Evolutionary conservation across 768 basidiomycete genomes (phyloP).

Genomic region (Podaxis sp.): DNA sequence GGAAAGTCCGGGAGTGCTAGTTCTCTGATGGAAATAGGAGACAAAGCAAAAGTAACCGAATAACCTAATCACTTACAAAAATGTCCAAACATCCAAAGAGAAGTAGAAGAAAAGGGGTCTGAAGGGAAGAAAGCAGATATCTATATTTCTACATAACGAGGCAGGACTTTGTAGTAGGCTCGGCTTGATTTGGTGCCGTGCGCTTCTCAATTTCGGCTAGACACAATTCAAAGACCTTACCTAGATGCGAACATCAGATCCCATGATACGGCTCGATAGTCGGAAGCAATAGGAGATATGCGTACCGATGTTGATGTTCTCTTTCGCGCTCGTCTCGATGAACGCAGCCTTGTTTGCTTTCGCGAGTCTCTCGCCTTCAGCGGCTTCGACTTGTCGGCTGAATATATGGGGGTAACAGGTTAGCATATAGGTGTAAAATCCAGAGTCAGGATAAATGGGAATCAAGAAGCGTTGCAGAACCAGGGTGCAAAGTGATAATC

Average conservation of each 20-base stretch:
- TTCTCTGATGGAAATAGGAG: neutral
- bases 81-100: neutral
- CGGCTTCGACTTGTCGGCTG: constrained; percentile 70
- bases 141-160: constrained; percentile 35
- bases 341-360: constrained; percentile 71
- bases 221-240: constrained; percentile 82
- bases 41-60: neutral
- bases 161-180: constrained; percentile 38
- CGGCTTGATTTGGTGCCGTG: constrained; percentile 48
- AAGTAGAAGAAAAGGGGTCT: neutral
- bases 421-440: constrained; percentile 19
- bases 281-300: constrained; percentile 21
- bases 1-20: neutral
- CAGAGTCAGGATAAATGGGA: too few species aligned
- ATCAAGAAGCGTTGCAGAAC: constrained; percentile 25
- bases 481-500: constrained; percentile 21
- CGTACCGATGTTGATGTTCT: constrained; percentile 85
- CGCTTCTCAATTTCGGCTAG: constrained; percentile 82
- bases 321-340: constrained; percentile 88
- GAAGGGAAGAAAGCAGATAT: constrained; percentile 5
- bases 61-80: neutral
- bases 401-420: constrained; percentile 11
- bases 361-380: constrained; percentile 78
- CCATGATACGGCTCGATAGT: neutral
- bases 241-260: constrained; percentile 33